These are phyloP conservation scores for Lentinula guzmanii DNA, from an alignment of 768 basidiomycete genomes.

Conservation along the genomic window DNA sequence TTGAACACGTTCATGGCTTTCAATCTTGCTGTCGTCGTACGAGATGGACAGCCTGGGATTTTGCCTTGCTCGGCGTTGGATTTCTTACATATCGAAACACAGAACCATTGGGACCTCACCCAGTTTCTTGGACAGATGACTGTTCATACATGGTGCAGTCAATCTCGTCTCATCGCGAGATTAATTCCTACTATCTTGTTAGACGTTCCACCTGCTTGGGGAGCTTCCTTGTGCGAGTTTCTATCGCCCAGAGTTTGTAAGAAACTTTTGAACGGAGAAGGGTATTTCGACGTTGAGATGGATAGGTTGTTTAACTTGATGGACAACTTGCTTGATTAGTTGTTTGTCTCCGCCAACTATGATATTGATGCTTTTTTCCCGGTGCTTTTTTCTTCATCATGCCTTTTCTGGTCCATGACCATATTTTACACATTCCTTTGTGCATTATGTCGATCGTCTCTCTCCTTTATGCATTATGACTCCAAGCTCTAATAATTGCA, in stretches of 20 bases:
- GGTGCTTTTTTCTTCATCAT: no score
- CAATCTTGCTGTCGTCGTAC: not conserved
- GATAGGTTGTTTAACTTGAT: not conserved
- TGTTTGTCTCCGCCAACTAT: not conserved
- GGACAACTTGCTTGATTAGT: not conserved
- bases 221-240: not conserved
- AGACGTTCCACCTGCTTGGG: not conserved
- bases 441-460: no score
- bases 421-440: no score
- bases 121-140: not conserved
- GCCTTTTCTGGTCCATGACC: no score
- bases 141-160: no score
- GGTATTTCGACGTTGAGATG: not conserved
- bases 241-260: not conserved
- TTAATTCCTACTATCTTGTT: not conserved
- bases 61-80: not conserved
- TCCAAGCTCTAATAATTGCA: no score
- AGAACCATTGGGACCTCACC: not conserved
- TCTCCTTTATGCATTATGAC: no score
- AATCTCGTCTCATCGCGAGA: not conserved
- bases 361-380: no score
- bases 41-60: not conserved
- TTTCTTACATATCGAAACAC: not conserved
- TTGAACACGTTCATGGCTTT: not conserved
- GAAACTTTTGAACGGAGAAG: not conserved